These are phyloP conservation scores for Lycium barbarum DNA, from an alignment of 257 asterid genomes.

Conservation along the genomic window DNA sequence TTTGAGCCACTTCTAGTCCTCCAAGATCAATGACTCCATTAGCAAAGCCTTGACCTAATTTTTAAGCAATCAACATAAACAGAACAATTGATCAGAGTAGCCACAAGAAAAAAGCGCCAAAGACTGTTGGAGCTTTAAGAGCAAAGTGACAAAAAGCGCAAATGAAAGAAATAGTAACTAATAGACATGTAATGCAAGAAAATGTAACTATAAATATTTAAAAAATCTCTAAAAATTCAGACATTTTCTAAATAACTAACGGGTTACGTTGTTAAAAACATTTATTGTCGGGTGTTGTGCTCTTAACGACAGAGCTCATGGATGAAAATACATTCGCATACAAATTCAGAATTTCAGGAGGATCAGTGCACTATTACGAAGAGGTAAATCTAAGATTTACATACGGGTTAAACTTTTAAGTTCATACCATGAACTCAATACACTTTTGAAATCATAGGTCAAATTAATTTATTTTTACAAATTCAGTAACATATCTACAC, in stretches of 20 bases:
- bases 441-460: no score
- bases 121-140: not conserved
- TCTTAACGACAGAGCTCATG: not conserved
- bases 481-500: no score
- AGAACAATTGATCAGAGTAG: not conserved
- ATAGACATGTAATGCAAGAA: not conserved
- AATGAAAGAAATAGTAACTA: no score
- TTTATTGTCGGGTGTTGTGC: not conserved
- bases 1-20: slow-evolving; percentile 61
- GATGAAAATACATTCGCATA: not conserved
- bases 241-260: not conserved
- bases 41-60: slow-evolving; percentile 63
- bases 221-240: not conserved
- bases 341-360: no score
- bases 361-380: no score
- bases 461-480: no score
- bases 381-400: no score
- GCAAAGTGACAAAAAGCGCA: not conserved
- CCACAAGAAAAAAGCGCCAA: not conserved
- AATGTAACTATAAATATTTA: not conserved
- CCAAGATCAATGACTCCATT: slow-evolving; percentile 69
- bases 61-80: not conserved
- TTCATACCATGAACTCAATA: no score
- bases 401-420: no score
- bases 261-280: not conserved